Base-by-base conservation (phyloP, 2,329 filamentous ascomycete genomes). In the Sphaerulina vaccinii region DNA sequence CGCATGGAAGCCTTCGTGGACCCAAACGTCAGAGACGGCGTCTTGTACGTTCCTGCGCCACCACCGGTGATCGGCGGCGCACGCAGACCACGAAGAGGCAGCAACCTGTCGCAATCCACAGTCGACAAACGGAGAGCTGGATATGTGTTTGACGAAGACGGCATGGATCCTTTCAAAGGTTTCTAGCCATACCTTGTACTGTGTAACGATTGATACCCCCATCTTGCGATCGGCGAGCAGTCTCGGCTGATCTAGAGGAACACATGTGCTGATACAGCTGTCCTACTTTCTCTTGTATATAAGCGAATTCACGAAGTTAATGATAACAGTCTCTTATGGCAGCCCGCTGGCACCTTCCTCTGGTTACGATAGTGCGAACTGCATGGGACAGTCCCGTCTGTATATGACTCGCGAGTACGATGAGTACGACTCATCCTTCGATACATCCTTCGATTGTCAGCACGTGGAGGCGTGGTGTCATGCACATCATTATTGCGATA, bases 1-100 rank as follows among this genome's bases (percentile, higher is more conserved):
- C 84, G 93, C 22, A 97, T 99, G 92, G 92, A 97, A 70, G 93
- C 93, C 0, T 99, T 97, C 69, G 95, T 99, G 60, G 81, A 84
- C 58, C 73, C 74, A 1, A 61, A 61, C 41, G 56, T 66, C 13
- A 51, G 60, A 29, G 59, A 68, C 46, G 63, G 66, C 16, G 62
- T 67, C 11, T 52, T 66, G 8, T 66, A 67, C 44, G 60, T 68
- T 21, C 62, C 64, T 7, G 63, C 61, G 5, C 63, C 65, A 13
- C 63, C 61, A 19, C 55, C 58, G 10, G 52, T 50, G 35, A 39
- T 57, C 39, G 52, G 54, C 21, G 57, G 51, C 3, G 48, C 53
- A 15, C 52, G 60, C 23, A 49, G 61, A 15, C 54, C 56, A 11
- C 53, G 65, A 21, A 59, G 62, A 18, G 59, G 58, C 37, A 66